These are phyloP conservation scores for Coniella lustricola DNA, from an alignment of 2,329 filamentous ascomycete species.

Conservation along the genomic window DNA sequence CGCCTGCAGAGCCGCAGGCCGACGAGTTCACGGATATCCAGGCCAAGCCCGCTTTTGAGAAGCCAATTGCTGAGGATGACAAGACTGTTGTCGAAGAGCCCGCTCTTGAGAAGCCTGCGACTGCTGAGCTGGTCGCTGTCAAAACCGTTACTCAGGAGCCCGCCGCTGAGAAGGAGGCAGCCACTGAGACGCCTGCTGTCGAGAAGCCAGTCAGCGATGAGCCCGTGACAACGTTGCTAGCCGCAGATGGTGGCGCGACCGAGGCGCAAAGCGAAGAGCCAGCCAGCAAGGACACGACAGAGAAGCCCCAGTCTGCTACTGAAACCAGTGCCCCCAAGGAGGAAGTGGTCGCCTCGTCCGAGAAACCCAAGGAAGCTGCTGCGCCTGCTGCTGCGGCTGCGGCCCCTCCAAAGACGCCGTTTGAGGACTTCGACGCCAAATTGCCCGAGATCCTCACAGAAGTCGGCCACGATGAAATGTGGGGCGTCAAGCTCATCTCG, in stretches of 20 bases:
- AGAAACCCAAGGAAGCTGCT: neutral
- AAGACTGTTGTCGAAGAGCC: neutral
- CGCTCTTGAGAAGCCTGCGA: neutral
- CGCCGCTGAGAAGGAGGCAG: neutral
- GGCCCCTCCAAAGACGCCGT: constrained; percentile 23
- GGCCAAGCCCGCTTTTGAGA: neutral
- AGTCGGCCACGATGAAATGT: constrained; percentile 69
- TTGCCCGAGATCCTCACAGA: constrained; percentile 51
- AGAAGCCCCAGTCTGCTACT: neutral
- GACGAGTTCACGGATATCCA: too few relatives aligned
- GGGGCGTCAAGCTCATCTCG: constrained; percentile 64
- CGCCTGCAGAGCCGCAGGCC: too few relatives aligned
- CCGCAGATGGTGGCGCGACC: neutral
- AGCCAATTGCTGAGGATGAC: too few relatives aligned
- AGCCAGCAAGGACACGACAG: neutral
- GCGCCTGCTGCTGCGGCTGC: neutral
- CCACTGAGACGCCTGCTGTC: neutral
- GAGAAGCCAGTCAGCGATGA: neutral
- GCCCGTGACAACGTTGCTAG: neutral
- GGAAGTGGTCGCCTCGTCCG: neutral
- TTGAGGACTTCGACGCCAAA: constrained; percentile 50
- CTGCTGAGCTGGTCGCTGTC: neutral
- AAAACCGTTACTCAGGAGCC: neutral
- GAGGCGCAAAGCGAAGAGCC: constrained; percentile 1
- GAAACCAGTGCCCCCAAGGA: neutral